phyloP scores from a whole-genome alignment of 768 basidiomycete genomes.

The Calocera viscosa region DNA sequence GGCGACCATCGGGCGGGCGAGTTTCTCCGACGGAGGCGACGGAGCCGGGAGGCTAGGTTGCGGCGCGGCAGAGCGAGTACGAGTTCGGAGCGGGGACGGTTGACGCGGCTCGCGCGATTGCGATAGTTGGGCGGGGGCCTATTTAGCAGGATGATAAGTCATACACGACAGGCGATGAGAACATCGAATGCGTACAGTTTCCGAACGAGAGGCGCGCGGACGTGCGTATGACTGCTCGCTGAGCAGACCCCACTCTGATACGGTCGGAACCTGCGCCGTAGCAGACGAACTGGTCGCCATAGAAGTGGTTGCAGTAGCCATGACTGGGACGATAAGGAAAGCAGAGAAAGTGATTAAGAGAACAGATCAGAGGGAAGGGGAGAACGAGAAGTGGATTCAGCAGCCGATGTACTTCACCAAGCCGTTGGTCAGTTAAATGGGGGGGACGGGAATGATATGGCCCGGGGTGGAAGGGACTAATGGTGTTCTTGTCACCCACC shows the following conservation, averaged over 20 bases:
- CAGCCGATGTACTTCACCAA: neutral
- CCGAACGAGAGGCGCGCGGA: neutral
- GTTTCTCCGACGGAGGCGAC: neutral
- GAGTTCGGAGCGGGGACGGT: neutral
- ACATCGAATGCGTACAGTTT: neutral
- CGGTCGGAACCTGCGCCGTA: neutral
- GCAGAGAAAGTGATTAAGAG: neutral
- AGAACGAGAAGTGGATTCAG: neutral
- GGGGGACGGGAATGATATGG: neutral
- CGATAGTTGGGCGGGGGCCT: neutral
- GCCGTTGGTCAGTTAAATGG: neutral
- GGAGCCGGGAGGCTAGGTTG: neutral
- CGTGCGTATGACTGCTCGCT: neutral
- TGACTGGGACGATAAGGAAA: neutral
- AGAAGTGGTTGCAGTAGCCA: neutral
- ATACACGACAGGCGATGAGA: neutral
- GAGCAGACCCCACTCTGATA: slow-evolving; percentile 3
- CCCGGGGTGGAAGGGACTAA: neutral
- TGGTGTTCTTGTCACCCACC: neutral
- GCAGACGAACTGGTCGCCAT: slow-evolving; percentile 5
- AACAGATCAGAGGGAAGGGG: neutral
- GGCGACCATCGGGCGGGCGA: neutral
- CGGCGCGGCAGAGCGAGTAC: neutral
- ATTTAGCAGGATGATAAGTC: neutral
- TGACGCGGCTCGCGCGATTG: slow-evolving; percentile 4